Evolutionary conservation across 1,139 yeast species (phyloP).

Genomic region (Lodderomyces oxycetoniae): DNA sequence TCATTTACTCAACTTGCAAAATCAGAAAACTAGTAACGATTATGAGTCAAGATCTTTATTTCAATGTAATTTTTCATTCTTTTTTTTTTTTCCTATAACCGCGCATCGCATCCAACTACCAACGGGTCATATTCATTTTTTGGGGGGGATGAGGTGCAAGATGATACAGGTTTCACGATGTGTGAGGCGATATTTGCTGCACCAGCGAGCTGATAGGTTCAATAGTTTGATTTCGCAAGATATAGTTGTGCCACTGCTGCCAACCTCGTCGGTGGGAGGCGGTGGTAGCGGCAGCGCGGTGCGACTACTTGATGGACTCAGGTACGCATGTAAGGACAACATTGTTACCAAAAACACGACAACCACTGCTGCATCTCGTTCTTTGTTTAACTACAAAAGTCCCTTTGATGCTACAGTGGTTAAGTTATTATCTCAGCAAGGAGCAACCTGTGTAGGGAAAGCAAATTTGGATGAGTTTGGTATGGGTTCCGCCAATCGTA

Average conservation of each 20-base stretch:
- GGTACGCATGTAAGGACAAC: slow-evolving; percentile 58
- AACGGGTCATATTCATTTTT: too few species aligned
- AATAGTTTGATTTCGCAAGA: slow-evolving; percentile 10
- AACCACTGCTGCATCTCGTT: slow-evolving; percentile 74
- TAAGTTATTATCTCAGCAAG: slow-evolving; percentile 44
- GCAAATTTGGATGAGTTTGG: slow-evolving; percentile 97
- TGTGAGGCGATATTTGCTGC: slow-evolving; percentile 1
- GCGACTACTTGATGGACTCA: slow-evolving; percentile 12
- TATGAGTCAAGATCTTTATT: slow-evolving; percentile 7
- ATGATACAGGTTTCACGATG: neutral
- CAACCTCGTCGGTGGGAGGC: too few species aligned
- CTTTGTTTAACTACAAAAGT: slow-evolving; percentile 54
- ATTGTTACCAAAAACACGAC: slow-evolving; percentile 58
- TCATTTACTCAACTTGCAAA: neutral
- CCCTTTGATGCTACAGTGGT: slow-evolving; percentile 84
- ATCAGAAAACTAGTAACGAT: neutral
- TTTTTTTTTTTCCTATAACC: slow-evolving; percentile 4
- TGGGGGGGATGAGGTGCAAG: neutral
- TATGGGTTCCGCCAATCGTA: slow-evolving; percentile 77
- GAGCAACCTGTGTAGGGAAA: slow-evolving; percentile 65
- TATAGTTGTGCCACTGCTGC: slow-evolving; percentile 4
- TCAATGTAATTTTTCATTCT: slow-evolving; percentile 4
- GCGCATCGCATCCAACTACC: too few species aligned
- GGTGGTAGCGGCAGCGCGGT: too few species aligned
- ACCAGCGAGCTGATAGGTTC: slow-evolving; percentile 5